Evolutionary conservation across 208 protist genomes (phyloP).

Genomic region (Lotmaria passim): DNA sequence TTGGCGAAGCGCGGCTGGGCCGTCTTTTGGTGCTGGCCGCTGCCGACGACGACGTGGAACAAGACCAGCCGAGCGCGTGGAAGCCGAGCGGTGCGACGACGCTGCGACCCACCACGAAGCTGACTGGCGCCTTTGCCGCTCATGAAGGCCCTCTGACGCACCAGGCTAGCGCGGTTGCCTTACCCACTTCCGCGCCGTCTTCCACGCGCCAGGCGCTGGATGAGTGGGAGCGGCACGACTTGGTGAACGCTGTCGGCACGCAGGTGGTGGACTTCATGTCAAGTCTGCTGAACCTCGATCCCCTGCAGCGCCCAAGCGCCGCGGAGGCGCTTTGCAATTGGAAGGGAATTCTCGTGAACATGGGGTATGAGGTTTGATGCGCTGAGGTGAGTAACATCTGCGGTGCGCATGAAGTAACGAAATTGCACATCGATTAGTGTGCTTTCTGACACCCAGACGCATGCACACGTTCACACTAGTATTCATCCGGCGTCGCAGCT

Average conservation of each 20-base stretch:
- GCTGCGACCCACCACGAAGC: not conserved
- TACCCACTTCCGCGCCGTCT: not conserved
- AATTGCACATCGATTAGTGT: too few species aligned
- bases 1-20: conserved; percentile 69
- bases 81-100: not conserved
- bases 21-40: conserved; percentile 57
- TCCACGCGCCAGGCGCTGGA: conserved; percentile 44
- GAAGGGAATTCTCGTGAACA: conserved; percentile 48
- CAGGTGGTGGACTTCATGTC: conserved; percentile 62
- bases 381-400: too few species aligned
- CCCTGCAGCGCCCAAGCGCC: conserved; percentile 66
- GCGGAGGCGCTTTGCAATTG: conserved; percentile 60
- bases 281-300: conserved; percentile 62
- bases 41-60: conserved; percentile 6
- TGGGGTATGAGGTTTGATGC: conserved; percentile 17
- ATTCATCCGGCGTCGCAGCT: too few species aligned
- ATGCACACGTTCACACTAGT: not conserved
- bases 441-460: not conserved
- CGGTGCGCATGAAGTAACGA: too few species aligned
- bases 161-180: not conserved
- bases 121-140: not conserved
- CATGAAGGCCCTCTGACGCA: not conserved
- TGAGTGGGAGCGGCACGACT: conserved; percentile 52
- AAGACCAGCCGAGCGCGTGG: conserved; percentile 8
- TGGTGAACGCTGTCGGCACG: conserved; percentile 46